phyloP scores from a whole-genome alignment of 2,329 filamentous ascomycete genomes.

The Talaromyces marneffei region DNA sequence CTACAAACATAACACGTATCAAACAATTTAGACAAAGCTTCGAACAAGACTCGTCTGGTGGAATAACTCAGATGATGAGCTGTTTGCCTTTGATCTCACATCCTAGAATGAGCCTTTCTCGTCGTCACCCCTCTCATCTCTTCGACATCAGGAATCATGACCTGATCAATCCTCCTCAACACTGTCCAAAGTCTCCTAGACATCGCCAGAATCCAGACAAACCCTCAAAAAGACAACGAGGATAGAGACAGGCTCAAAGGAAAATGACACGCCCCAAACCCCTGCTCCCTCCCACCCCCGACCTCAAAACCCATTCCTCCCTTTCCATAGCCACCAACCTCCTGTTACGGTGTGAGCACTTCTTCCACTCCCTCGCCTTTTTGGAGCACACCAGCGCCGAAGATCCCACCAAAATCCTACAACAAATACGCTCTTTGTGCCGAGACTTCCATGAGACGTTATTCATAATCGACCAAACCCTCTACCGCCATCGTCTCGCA shows the following conservation, averaged over 20 bases:
- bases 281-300: neutral
- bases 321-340: conserved; percentile 4
- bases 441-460: conserved; percentile 2
- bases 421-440: neutral
- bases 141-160: neutral
- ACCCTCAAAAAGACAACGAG: too few relatives aligned
- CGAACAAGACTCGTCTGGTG: neutral
- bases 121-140: neutral
- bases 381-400: neutral
- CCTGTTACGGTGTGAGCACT: conserved; percentile 4
- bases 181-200: neutral
- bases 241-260: neutral
- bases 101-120: neutral
- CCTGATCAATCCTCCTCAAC: neutral
- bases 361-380: conserved; percentile 2
- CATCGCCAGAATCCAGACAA: neutral
- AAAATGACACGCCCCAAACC: neutral
- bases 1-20: neutral
- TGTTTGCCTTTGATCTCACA: neutral
- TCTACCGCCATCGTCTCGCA: neutral
- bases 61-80: neutral
- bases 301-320: neutral
- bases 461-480: conserved; percentile 3
- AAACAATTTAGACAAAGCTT: neutral
- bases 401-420: neutral